Percentiles rank a stretch among this genome's conserved stretches.
Conservation (phyloP, 2,329 filamentous ascomycete species). For the Xylariaceae sp. region DNA sequence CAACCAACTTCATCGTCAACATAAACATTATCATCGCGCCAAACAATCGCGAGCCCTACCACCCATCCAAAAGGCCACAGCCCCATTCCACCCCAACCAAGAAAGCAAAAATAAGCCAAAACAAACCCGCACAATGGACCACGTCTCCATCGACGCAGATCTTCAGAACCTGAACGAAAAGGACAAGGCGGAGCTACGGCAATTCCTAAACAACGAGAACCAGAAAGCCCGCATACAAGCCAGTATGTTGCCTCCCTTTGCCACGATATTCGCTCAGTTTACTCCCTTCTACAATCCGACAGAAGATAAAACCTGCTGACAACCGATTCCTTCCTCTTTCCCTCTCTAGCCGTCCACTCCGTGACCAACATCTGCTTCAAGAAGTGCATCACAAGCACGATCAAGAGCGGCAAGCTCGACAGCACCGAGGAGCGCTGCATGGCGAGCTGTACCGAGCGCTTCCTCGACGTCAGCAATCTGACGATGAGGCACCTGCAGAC, state of each 20-base stretch:
- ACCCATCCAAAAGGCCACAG: background rate
- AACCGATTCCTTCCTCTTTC: background rate
- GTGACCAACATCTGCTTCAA: slow-evolving; percentile 81
- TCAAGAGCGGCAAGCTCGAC: slow-evolving; percentile 70
- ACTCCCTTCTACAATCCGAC: background rate
- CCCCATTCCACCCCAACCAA: background rate
- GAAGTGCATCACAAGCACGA: slow-evolving; percentile 77
- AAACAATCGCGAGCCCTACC: background rate
- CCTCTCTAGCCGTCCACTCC: slow-evolving; percentile 46
- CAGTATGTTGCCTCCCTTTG: slow-evolving; percentile 45
- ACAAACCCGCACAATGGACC: slow-evolving; percentile 10
- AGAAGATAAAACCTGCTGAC: slow-evolving; percentile 5
- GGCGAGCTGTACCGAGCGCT: slow-evolving; percentile 89
- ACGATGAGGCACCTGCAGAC: slow-evolving; percentile 81
- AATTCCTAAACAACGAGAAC: slow-evolving; percentile 77
- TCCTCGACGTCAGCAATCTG: slow-evolving; percentile 80
- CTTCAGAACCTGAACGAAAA: slow-evolving; percentile 70
- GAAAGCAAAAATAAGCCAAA: background rate
- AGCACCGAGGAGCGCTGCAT: slow-evolving; percentile 76
- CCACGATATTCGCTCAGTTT: too few species aligned
- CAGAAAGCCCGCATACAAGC: slow-evolving; percentile 70
- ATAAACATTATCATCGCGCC: background rate
- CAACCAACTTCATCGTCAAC: background rate
- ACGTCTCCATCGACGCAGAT: slow-evolving; percentile 50
- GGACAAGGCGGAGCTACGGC: slow-evolving; percentile 83